Conservation (phyloP, 768 basidiomycete genomes). For the Tricholoma terreum region DNA sequence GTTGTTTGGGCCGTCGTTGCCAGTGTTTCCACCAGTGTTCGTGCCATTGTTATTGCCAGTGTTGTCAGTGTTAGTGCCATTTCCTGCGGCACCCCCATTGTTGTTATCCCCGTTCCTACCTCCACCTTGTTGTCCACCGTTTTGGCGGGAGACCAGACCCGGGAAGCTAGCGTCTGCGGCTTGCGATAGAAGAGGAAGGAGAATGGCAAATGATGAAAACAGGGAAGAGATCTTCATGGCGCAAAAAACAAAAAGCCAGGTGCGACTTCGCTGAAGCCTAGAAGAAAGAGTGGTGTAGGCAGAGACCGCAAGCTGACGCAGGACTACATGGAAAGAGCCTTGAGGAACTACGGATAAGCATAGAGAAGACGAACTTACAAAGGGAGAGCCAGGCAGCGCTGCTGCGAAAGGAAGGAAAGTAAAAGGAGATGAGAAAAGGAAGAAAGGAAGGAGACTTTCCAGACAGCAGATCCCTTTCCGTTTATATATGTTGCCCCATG, state of each 20-base stretch:
- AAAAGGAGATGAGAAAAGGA: conserved; percentile 25
- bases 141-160: conserved; percentile 25
- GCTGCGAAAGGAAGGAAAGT: conserved; percentile 41
- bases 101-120: conserved; percentile 14
- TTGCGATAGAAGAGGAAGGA: conserved; percentile 38
- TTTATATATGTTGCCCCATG: not conserved
- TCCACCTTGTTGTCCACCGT: conserved; percentile 18
- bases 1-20: not conserved
- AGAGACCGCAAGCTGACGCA: conserved; percentile 27
- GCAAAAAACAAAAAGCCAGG: conserved; percentile 21
- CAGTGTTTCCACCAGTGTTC: not conserved
- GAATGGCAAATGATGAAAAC: conserved; percentile 33
- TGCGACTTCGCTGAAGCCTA: conserved; percentile 48
- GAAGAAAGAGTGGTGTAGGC: conserved; percentile 33
- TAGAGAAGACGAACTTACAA: conserved; percentile 17
- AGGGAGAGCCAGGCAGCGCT: conserved; percentile 44
- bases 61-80: not conserved
- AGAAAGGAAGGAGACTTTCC: conserved; percentile 17
- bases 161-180: conserved; percentile 27
- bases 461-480: not conserved
- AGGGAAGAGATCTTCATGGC: conserved; percentile 50
- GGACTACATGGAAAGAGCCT: conserved; percentile 11
- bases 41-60: not conserved
- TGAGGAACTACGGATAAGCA: not conserved
- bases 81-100: conserved; percentile 5